A percentile compares a stretch with the other conserved stretches of the same genome.
phyloP scores from a whole-genome alignment of 495 filamentous ascomycete species.

The Physcia stellaris region DNA sequence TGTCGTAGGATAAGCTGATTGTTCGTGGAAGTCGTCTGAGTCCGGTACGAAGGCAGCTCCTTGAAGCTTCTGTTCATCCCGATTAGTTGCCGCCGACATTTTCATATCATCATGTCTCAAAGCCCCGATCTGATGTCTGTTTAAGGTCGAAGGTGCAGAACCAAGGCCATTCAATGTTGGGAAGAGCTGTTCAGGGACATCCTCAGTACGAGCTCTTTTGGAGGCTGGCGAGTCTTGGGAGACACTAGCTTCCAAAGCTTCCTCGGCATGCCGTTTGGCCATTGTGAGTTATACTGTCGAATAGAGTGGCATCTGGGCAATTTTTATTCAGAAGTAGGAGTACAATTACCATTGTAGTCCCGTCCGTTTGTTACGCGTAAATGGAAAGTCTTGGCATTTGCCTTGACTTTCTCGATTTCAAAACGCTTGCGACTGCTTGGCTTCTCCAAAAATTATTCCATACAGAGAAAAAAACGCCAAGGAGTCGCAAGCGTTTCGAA shows the following conservation, averaged over 20 bases:
- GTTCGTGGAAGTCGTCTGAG: slow-evolving; percentile 24
- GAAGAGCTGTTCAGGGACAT: slow-evolving; percentile 25
- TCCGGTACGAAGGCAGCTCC: slow-evolving; percentile 25
- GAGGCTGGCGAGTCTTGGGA: slow-evolving; percentile 52
- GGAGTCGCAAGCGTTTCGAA: too few relatives aligned
- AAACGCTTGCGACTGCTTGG: too few relatives aligned
- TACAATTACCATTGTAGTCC: too few relatives aligned
- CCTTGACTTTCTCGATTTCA: too few relatives aligned
- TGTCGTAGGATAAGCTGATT: slow-evolving; percentile 27
- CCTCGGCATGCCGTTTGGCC: slow-evolving; percentile 66
- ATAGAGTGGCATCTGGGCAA: too few relatives aligned
- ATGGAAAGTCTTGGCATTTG: too few relatives aligned
- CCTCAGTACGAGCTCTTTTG: slow-evolving; percentile 60
- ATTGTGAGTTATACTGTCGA: too few relatives aligned
- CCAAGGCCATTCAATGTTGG: slow-evolving; percentile 21
- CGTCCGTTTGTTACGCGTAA: too few relatives aligned
- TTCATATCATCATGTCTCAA: slow-evolving; percentile 26
- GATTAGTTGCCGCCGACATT: slow-evolving; percentile 25
- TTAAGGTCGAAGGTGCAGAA: slow-evolving; percentile 27
- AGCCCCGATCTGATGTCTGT: slow-evolving; percentile 20
- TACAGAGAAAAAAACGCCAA: too few relatives aligned
- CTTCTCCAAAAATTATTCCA: too few relatives aligned
- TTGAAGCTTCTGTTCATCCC: slow-evolving; percentile 27
- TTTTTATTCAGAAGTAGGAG: too few relatives aligned
- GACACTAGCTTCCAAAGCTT: slow-evolving; percentile 54